Evolutionary conservation across 2,329 filamentous ascomycete genomes (phyloP).

Genomic region (Exophiala oligosperma): DNA sequence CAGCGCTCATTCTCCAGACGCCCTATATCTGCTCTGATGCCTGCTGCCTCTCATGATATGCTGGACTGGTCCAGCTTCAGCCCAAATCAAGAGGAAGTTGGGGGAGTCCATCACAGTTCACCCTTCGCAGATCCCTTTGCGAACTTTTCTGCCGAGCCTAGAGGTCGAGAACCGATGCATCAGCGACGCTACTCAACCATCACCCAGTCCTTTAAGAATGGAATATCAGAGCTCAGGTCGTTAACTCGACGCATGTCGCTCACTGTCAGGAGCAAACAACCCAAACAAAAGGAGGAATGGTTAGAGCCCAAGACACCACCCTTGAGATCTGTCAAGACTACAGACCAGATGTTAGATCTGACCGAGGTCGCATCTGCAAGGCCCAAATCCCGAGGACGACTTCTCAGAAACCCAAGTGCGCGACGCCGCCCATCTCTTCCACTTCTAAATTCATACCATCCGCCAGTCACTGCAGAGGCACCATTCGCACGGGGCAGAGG

Average conservation of each 20-base stretch:
- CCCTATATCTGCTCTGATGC: constrained; percentile 21
- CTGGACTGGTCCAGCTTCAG: constrained; percentile 23
- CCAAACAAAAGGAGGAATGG: constrained; percentile 22
- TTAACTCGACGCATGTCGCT: constrained; percentile 29
- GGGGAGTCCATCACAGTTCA: constrained; percentile 9
- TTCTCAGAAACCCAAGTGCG: constrained; percentile 14
- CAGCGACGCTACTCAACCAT: constrained; percentile 26
- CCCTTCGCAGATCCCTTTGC: constrained; percentile 23
- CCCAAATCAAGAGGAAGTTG: constrained; percentile 15
- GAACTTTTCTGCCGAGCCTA: constrained; percentile 7
- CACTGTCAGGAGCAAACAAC: constrained; percentile 22
- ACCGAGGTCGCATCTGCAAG: constrained; percentile 19
- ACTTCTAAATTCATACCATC: constrained; percentile 22
- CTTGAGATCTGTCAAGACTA: constrained; percentile 8
- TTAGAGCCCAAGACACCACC: constrained; percentile 15
- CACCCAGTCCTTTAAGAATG: constrained; percentile 25
- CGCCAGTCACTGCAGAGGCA: constrained; percentile 5
- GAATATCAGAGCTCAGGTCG: constrained; percentile 27
- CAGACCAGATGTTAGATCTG: constrained; percentile 25
- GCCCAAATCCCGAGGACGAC: constrained; percentile 19
- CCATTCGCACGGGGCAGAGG: constrained; percentile 32
- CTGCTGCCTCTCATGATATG: constrained; percentile 12
- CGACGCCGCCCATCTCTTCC: constrained; percentile 28
- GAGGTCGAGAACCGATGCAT: constrained; percentile 8
- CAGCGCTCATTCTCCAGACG: not conserved